These are phyloP conservation scores for Paecilomyces niveus DNA, from an alignment of 2,329 filamentous ascomycete species.

Conservation along the genomic window DNA sequence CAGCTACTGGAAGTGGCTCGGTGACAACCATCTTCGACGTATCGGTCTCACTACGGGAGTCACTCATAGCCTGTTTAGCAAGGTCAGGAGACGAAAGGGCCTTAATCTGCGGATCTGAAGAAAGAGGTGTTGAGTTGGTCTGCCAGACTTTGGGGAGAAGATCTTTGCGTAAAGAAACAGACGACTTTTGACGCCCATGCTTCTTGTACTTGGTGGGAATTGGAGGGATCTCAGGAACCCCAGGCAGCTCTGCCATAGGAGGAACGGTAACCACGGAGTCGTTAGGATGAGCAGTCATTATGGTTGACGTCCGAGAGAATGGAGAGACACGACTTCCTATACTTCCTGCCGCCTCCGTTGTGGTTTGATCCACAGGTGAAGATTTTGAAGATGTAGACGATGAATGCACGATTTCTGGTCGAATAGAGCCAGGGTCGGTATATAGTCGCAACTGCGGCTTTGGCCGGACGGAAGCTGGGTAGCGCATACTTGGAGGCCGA, in stretches of 20 bases:
- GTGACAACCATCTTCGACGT: background rate
- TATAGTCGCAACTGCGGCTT: conserved; percentile 25
- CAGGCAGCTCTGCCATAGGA: conserved; percentile 15
- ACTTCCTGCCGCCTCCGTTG: conserved; percentile 5
- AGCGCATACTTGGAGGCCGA: conserved; percentile 22
- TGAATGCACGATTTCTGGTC: conserved; percentile 18
- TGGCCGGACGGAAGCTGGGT: conserved; percentile 21
- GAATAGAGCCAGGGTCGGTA: conserved; percentile 18
- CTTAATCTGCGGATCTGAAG: conserved; percentile 29
- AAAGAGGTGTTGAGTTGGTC: conserved; percentile 21
- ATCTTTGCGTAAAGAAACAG: conserved; percentile 24
- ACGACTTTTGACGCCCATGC: conserved; percentile 24
- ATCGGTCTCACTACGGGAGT: background rate
- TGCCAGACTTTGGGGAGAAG: conserved; percentile 25
- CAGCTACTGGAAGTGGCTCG: background rate
- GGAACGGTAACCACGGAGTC: conserved; percentile 10
- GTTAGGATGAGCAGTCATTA: conserved; percentile 15
- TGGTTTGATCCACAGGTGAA: conserved; percentile 2
- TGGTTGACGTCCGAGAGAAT: conserved; percentile 23
- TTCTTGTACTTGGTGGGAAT: conserved; percentile 15
- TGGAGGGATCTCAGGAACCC: conserved; percentile 13
- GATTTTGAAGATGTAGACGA: conserved; percentile 3
- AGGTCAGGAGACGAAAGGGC: conserved; percentile 17
- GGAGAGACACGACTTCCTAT: conserved; percentile 14
- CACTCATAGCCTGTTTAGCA: background rate